Conservation (phyloP, 768 basidiomycete species). For the Suillus hirtellus region DNA sequence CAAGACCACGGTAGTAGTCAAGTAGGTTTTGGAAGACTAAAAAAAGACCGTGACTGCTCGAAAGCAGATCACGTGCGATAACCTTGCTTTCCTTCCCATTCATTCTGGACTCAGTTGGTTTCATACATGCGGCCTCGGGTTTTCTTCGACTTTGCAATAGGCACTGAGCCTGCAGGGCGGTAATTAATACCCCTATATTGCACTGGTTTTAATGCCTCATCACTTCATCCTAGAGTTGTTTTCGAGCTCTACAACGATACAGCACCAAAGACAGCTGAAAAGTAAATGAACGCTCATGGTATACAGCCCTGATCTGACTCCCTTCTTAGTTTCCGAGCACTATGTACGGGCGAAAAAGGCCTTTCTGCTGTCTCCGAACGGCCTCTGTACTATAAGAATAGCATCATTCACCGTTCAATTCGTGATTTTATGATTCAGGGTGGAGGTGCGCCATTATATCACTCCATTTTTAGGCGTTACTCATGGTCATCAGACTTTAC, state of each 20-base stretch:
- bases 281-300: slow-evolving; percentile 46
- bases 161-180: slow-evolving; percentile 56
- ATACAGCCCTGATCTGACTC: slow-evolving; percentile 15
- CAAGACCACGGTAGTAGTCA: no score
- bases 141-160: slow-evolving; percentile 67
- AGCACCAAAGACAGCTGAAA: slow-evolving; percentile 77
- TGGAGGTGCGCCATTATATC: slow-evolving; percentile 50
- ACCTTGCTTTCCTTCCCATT: background rate
- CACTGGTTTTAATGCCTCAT: slow-evolving; percentile 11
- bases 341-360: slow-evolving; percentile 88
- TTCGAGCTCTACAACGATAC: slow-evolving; percentile 77
- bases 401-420: slow-evolving; percentile 78
- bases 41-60: no score
- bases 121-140: slow-evolving; percentile 47
- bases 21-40: no score
- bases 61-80: slow-evolving; percentile 1
- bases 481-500: slow-evolving; percentile 61
- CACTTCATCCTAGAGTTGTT: slow-evolving; percentile 47
- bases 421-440: slow-evolving; percentile 80
- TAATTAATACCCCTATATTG: slow-evolving; percentile 22
- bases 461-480: slow-evolving; percentile 1
- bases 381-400: slow-evolving; percentile 82
- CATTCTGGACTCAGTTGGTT: background rate
- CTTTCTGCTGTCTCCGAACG: slow-evolving; percentile 59
- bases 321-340: slow-evolving; percentile 67